Evolutionary conservation across 2,329 filamentous ascomycete genomes (phyloP).

Genomic region (Colletotrichum navitas): DNA sequence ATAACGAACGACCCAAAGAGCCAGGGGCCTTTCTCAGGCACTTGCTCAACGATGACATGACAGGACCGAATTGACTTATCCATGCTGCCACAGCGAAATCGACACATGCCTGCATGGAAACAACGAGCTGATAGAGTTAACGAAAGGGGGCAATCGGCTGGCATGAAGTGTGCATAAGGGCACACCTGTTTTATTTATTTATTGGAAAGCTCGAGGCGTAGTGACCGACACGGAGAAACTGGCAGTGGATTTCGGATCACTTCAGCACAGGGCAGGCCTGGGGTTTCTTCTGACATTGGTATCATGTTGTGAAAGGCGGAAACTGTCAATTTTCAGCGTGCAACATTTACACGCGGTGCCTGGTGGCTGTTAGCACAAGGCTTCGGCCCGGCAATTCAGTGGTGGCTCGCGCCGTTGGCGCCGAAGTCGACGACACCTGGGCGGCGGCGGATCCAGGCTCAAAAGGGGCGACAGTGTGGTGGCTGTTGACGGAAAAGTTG

Average conservation of each 20-base stretch:
- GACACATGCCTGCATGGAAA: not conserved
- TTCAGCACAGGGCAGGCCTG: not conserved
- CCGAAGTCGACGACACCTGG: not conserved
- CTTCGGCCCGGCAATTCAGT: not conserved
- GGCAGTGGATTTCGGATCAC: not conserved
- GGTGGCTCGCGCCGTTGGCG: not conserved
- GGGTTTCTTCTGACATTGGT: not conserved
- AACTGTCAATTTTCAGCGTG: not conserved
- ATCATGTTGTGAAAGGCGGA: not conserved
- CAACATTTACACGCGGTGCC: not conserved
- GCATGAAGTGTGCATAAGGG: not conserved
- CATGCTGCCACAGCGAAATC: not conserved
- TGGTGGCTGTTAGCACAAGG: not conserved
- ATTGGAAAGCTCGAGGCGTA: not conserved
- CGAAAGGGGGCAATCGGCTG: not conserved
- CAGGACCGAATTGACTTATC: conserved; percentile 19
- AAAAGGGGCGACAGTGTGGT: not conserved
- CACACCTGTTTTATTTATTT: not conserved
- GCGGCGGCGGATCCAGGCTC: not conserved
- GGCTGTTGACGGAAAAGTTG: not conserved
- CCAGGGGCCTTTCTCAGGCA: conserved; percentile 22
- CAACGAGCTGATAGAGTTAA: not conserved
- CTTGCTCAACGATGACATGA: conserved; percentile 27
- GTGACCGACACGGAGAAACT: not conserved
- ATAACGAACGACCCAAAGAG: not conserved